Conservation (phyloP, 106 monocot genomes). For the Cymbidium sinense region DNA sequence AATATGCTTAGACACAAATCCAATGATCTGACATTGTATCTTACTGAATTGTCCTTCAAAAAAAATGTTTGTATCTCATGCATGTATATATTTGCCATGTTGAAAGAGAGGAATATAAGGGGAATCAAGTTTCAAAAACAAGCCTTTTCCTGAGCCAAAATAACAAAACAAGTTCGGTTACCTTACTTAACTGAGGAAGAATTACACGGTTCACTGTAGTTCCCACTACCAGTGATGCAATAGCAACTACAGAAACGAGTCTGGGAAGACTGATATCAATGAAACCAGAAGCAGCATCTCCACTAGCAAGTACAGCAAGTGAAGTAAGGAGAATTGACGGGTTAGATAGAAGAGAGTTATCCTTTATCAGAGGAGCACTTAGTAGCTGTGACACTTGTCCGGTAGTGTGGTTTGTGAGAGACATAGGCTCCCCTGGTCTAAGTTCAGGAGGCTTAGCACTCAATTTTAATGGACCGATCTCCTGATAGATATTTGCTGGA, state of each 20-base stretch:
- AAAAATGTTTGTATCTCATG: too few species aligned
- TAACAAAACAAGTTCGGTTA: constrained; percentile 2
- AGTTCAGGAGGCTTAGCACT: constrained; percentile 47
- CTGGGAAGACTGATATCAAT: constrained; percentile 70
- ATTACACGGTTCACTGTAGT: constrained; percentile 51
- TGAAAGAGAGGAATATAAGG: not conserved
- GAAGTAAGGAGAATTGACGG: constrained; percentile 61
- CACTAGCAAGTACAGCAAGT: constrained; percentile 71
- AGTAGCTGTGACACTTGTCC: constrained; percentile 66
- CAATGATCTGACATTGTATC: too few species aligned
- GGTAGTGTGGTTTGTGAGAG: constrained; percentile 73
- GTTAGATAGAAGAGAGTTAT: constrained; percentile 39
- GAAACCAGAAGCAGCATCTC: constrained; percentile 69
- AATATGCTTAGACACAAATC: too few species aligned
- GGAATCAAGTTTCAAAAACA: not conserved
- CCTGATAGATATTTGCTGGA: constrained; percentile 50
- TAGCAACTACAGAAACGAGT: constrained; percentile 49
- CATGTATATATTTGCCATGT: not conserved
- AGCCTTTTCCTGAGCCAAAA: too few species aligned
- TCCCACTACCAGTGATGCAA: constrained; percentile 61
- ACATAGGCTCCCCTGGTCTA: constrained; percentile 73
- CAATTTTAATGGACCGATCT: constrained; percentile 67
- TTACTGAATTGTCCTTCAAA: too few species aligned
- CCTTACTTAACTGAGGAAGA: constrained; percentile 82
- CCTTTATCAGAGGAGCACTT: constrained; percentile 47